Evolutionary conservation across 208 protist genomes (phyloP), one percentile per base, ranked within the genome.

Genomic region (Giardia muris): DNA sequence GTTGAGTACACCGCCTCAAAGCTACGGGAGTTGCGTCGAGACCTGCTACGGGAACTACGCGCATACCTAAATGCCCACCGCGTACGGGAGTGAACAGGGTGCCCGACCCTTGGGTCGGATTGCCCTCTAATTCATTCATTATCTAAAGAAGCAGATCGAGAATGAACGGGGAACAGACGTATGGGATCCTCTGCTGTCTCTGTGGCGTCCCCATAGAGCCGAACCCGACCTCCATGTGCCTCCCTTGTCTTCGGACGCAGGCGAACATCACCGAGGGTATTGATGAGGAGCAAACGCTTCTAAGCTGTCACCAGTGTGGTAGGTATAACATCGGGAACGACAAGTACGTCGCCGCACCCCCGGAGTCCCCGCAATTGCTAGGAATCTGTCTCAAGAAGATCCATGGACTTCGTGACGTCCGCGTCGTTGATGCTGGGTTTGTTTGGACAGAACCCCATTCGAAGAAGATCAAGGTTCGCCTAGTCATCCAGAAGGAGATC

Each of bases 381-480:
- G 87, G 87, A 47, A 47, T 90, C 1, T 90, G 87, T n/a, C 44
- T 90, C 42, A 90, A 90, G 44, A 90, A 47, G 44, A 90, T 90
- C 46, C n/a, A n/a, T 4, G 87, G 87, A 47, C 45, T 90, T 43
- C n/a, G 48, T 43, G 2, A 47, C 2, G 2, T 2, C n/a, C n/a
- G 45, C 4, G 45, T 90, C 48, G 1, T 47, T 1, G 87, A 90
- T 47, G 87, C 87, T 47, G 43, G 1, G 0, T 90, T 90, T n/a
- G 42, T 90, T 4, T 90, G 87, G 87, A 90, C 87, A 39, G 87
- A 90, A 46, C 43, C n/a, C 4, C 87, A 90, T n/a, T 47, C 10
- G 1, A 90, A 90, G 87, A 43, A 46, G n/a, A 47, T 90, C 1
- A 90, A 90, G 44, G 87, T 90, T 44, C n/a, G 87, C n/a, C 1